A percentile compares a stretch with the other conserved stretches of the same genome.
Evolutionary conservation across 345 rosid genomes (phyloP).

Genomic region (Eucalyptus polybractea): DNA sequence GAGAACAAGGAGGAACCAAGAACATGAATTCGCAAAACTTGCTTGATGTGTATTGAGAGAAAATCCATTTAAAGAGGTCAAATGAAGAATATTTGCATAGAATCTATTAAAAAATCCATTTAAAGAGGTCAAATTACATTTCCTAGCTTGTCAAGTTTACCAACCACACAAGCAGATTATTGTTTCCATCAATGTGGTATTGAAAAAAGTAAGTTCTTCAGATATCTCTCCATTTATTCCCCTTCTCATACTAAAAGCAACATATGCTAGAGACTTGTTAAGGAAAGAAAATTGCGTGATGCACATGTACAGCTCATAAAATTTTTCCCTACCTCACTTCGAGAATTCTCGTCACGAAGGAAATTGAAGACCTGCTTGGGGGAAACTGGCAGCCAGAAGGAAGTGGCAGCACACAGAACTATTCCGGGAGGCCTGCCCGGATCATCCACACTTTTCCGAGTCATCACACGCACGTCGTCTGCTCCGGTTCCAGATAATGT

Average conservation of each 20-base stretch:
- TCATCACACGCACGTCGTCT: conserved; percentile 75
- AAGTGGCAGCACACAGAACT: conserved; percentile 78
- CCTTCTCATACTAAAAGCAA: neutral
- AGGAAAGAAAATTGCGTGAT: neutral
- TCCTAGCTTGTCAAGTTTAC: neutral
- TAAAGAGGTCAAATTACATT: neutral
- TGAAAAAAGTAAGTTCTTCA: neutral
- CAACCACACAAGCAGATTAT: neutral
- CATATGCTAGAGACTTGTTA: neutral
- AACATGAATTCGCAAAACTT: neutral
- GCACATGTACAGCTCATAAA: neutral
- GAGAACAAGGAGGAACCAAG: neutral
- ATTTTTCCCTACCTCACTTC: conserved; percentile 38
- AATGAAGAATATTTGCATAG: neutral
- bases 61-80: neutral
- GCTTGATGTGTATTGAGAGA: neutral
- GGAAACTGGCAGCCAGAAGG: conserved; percentile 84
- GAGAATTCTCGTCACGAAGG: conserved; percentile 67
- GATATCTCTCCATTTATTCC: neutral
- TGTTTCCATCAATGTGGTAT: neutral
- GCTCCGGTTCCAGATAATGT: conserved; percentile 51
- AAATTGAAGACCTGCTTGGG: conserved; percentile 63
- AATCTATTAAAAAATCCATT: neutral
- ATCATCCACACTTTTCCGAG: conserved; percentile 61
- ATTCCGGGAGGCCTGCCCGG: conserved; percentile 87